These are phyloP conservation scores for Lasiodiplodia theobromae DNA, from an alignment of 2,329 filamentous ascomycete species.

Conservation along the genomic window DNA sequence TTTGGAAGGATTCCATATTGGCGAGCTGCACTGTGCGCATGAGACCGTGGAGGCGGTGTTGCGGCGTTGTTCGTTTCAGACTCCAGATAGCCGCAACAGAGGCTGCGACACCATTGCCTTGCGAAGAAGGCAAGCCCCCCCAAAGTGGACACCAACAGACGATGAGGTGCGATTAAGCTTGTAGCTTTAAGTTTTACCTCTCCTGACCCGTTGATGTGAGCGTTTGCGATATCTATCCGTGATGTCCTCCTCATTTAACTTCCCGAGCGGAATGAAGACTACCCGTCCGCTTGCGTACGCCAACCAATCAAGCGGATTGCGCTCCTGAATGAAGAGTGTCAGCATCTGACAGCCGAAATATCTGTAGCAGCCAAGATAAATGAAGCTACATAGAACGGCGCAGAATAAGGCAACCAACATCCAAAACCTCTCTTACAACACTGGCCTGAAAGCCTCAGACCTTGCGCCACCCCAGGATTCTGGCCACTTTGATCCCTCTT, in stretches of 20 bases:
- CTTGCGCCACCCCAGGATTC: slow-evolving; percentile 54
- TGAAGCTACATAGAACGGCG: slow-evolving; percentile 3
- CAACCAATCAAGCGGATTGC: not conserved
- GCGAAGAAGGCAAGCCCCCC: not conserved
- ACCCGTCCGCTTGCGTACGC: not conserved
- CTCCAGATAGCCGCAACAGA: slow-evolving; percentile 12
- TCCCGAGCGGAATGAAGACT: not conserved
- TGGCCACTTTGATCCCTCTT: slow-evolving; percentile 56
- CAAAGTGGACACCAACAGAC: not conserved
- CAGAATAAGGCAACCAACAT: slow-evolving; percentile 10
- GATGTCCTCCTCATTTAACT: slow-evolving; percentile 18
- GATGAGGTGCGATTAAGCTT: not conserved
- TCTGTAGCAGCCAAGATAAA: not conserved
- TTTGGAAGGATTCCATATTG: slow-evolving; percentile 6
- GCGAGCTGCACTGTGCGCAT: not conserved
- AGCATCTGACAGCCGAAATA: not conserved
- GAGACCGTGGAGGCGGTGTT: slow-evolving; percentile 9
- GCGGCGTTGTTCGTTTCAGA: slow-evolving; percentile 17
- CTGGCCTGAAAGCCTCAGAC: slow-evolving; percentile 56
- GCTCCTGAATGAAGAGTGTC: not conserved
- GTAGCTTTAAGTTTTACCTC: not conserved
- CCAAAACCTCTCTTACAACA: slow-evolving; percentile 34
- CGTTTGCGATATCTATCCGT: slow-evolving; percentile 7
- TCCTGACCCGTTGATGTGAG: not conserved
- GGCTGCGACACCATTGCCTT: slow-evolving; percentile 12